Percentiles rank a stretch among this genome's conserved stretches.
These are phyloP conservation scores for Cladophialophora bantiana DNA, from an alignment of 2,329 filamentous ascomycete species.

Conservation along the genomic window DNA sequence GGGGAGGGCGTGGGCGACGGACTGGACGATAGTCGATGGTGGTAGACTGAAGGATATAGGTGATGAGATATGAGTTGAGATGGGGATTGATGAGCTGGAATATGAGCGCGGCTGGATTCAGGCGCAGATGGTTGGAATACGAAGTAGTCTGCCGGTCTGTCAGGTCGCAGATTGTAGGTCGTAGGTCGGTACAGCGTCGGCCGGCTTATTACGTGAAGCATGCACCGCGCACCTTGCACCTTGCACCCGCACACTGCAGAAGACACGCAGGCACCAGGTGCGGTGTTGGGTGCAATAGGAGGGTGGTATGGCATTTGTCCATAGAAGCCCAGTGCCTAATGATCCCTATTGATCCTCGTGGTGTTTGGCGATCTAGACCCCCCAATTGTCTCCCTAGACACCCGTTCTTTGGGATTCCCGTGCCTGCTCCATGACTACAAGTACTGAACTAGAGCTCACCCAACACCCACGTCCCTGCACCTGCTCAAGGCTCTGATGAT, in stretches of 20 bases:
- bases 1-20: slow-evolving; percentile 8
- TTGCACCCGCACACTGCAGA: neutral
- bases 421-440: neutral
- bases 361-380: no score
- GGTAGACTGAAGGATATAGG: neutral
- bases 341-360: no score
- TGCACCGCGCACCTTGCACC: neutral
- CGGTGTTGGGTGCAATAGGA: no score
- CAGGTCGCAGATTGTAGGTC: neutral
- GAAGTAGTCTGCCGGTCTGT: neutral
- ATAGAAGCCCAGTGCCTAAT: no score
- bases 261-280: neutral
- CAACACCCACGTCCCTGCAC: slow-evolving; percentile 5
- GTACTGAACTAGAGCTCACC: slow-evolving; percentile 9
- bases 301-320: no score
- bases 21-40: neutral
- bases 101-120: slow-evolving; percentile 16
- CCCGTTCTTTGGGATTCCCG: slow-evolving; percentile 1
- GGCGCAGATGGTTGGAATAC: slow-evolving; percentile 12
- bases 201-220: slow-evolving; percentile 5
- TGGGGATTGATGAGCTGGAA: slow-evolving; percentile 12
- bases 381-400: no score
- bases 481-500: neutral
- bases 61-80: slow-evolving; percentile 3
- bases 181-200: slow-evolving; percentile 5